Conservation (phyloP, 2,329 filamentous ascomycete genomes). For the Xylaria sp. region DNA sequence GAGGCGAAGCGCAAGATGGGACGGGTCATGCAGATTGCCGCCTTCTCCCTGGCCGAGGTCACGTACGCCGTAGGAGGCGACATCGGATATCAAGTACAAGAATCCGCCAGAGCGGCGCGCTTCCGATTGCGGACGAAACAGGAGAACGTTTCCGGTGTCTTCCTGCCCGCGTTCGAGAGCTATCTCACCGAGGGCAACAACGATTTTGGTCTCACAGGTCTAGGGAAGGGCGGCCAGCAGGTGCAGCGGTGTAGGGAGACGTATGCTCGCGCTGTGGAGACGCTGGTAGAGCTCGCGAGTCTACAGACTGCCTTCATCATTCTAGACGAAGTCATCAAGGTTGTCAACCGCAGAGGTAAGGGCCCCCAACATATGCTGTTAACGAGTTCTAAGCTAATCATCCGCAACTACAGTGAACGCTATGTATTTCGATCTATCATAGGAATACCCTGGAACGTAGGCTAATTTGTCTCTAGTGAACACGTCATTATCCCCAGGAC, state of each 20-base stretch:
- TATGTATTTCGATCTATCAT: slow-evolving; percentile 59
- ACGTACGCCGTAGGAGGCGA: slow-evolving; percentile 95
- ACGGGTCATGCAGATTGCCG: slow-evolving; percentile 97
- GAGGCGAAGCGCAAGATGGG: slow-evolving; percentile 99
- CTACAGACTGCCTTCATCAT: slow-evolving; percentile 98
- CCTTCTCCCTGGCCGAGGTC: slow-evolving; percentile 95
- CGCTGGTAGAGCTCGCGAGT: slow-evolving; percentile 90
- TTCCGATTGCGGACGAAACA: slow-evolving; percentile 95
- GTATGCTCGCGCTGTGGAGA: slow-evolving; percentile 93
- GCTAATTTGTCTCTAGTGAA: slow-evolving; percentile 55
- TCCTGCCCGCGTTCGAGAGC: slow-evolving; percentile 91
- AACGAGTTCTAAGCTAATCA: slow-evolving; percentile 36
- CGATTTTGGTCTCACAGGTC: slow-evolving; percentile 92
- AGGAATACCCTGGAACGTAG: neutral
- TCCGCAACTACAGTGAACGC: slow-evolving; percentile 70
- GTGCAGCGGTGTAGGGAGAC: slow-evolving; percentile 94
- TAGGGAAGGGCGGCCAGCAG: slow-evolving; percentile 97
- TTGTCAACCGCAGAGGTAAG: slow-evolving; percentile 90
- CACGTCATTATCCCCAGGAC: slow-evolving; percentile 97
- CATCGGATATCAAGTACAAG: slow-evolving; percentile 96
- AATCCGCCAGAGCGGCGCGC: slow-evolving; percentile 88
- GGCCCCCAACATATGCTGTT: slow-evolving; percentile 11
- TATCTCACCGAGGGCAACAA: slow-evolving; percentile 87
- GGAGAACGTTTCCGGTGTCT: slow-evolving; percentile 97
- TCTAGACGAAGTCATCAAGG: slow-evolving; percentile 97